A percentile compares a stretch with the other conserved stretches of the same genome.
Conservation (phyloP, 768 basidiomycete species). For the Leccinum disarticulatum region DNA sequence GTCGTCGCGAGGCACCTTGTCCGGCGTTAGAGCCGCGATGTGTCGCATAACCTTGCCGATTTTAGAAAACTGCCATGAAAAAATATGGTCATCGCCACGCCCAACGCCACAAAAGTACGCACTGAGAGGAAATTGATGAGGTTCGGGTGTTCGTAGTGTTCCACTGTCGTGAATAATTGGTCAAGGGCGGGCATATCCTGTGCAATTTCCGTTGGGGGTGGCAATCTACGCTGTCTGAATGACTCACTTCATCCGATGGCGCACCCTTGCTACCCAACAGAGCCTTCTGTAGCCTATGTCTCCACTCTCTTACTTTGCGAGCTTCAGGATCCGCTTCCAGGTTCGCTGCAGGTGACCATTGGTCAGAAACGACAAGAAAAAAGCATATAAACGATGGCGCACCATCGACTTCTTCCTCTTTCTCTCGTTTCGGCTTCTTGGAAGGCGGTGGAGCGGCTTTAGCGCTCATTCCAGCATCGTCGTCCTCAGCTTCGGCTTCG, state of each 20-base stretch:
- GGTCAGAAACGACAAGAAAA: slow-evolving; percentile 8
- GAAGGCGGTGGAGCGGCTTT: slow-evolving; percentile 59
- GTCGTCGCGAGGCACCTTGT: slow-evolving; percentile 49
- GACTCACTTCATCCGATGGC: slow-evolving; percentile 64
- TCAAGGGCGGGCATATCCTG: slow-evolving; percentile 81
- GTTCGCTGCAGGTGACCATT: slow-evolving; percentile 32
- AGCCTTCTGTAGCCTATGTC: slow-evolving; percentile 88
- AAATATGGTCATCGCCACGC: slow-evolving; percentile 9
- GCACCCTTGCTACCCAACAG: slow-evolving; percentile 66
- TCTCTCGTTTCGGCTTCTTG: slow-evolving; percentile 61
- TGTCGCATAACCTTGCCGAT: slow-evolving; percentile 63
- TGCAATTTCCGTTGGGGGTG: slow-evolving; percentile 8
- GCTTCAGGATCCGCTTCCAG: slow-evolving; percentile 61
- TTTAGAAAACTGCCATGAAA: slow-evolving; percentile 40
- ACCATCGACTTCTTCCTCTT: slow-evolving; percentile 65
- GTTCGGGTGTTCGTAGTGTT: slow-evolving; percentile 73
- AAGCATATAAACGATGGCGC: slow-evolving; percentile 24
- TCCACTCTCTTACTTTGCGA: slow-evolving; percentile 82
- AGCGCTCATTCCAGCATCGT: slow-evolving; percentile 49
- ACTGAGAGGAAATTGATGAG: slow-evolving; percentile 68
- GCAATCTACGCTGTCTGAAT: neutral
- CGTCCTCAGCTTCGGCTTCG: slow-evolving; percentile 47
- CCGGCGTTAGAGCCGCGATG: slow-evolving; percentile 45
- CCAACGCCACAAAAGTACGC: slow-evolving; percentile 24
- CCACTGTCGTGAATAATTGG: slow-evolving; percentile 71